These are phyloP conservation scores for Pythium myriotylum DNA, from an alignment of 352 stramenopile species.

Conservation along the genomic window DNA sequence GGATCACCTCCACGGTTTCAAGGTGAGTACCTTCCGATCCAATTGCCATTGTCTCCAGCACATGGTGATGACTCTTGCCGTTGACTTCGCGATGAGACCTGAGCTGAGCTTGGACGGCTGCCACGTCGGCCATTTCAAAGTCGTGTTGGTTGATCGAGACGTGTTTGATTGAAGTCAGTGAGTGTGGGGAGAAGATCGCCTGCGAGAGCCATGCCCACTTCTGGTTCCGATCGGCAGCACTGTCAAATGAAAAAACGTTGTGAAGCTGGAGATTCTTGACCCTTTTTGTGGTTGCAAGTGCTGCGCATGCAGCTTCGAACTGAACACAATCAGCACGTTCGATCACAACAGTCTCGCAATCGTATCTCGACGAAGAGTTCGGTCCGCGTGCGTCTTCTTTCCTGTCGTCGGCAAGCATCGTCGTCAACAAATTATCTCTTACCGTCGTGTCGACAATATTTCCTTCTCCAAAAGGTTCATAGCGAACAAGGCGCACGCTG, in stretches of 20 bases:
- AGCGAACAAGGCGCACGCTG: slow-evolving; percentile 7
- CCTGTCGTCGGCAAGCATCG: not conserved
- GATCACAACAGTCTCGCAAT: slow-evolving; percentile 9
- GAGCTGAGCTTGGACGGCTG: not conserved
- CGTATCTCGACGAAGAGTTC: not conserved
- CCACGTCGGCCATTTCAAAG: slow-evolving; percentile 1
- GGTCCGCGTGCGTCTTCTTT: not conserved
- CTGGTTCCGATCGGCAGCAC: not conserved
- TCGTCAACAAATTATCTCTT: not conserved
- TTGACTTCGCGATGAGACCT: not conserved
- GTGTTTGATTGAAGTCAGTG: slow-evolving; percentile 21
- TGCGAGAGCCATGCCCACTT: slow-evolving; percentile 22
- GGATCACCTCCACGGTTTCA: slow-evolving; percentile 7
- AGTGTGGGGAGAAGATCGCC: not conserved
- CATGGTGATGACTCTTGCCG: slow-evolving; percentile 2
- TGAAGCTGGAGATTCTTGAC: slow-evolving; percentile 23
- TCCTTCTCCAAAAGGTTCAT: not conserved
- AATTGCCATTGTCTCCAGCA: slow-evolving; percentile 7
- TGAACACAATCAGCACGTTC: slow-evolving; percentile 9
- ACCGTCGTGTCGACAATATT: not conserved
- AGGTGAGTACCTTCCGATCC: not conserved
- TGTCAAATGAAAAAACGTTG: slow-evolving; percentile 19
- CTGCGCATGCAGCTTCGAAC: slow-evolving; percentile 13
- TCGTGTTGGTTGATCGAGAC: slow-evolving; percentile 13
- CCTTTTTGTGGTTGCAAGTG: not conserved